Base-by-base conservation (phyloP, 495 filamentous ascomycete species). In the Annulohypoxylon bovei region DNA sequence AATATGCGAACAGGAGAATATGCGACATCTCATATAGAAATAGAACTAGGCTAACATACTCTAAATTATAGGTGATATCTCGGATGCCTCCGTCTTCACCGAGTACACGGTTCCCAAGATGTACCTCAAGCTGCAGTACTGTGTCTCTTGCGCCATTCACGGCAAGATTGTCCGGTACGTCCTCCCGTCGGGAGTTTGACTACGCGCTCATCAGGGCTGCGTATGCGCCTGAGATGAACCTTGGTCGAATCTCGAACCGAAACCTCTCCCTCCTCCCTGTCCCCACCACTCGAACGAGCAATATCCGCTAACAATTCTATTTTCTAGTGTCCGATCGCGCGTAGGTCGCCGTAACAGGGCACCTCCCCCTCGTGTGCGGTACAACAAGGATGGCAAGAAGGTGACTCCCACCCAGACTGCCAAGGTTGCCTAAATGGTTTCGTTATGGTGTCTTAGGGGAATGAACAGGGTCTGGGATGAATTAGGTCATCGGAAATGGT, bases 361-460 rank as follows among this genome's bases (percentile, higher is more conserved):
- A 78, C 95, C 95, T 75, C 95, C 95, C 75, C 95, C 95, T 77
- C 88, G 95, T 75, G 93, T 98, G 77, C 88, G 95, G 73, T 99
- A 97, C 91, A 99, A 99, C 90, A 98, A 98, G 91, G 95, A 99
- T 82, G 95, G 95, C 87, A 99, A 99, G 92, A 99, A 98, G 90
- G 88, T 99, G 81, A 93, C 89, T 84, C 94, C 96, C 65, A 93
- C 92, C 82, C 91, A 95, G 76, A 77, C 73, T 72, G 75, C 80
- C 68, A 85, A 84, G 82, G 78, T 80, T 50, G 63, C 74, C 44
- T 77, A 75, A 74, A 67, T 27, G 65, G 65, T 67, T 67, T 22
- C 54, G 40, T 60, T 64, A 66, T 35, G 67, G 71, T 70, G 67
- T 77, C 67, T 68, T 67, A 42, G 42, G 72, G 62, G 68, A 71